A percentile compares a stretch with the other conserved stretches of the same genome.
Evolutionary conservation across 768 basidiomycete species (phyloP).

Genomic region (Gymnopilus dilepis): DNA sequence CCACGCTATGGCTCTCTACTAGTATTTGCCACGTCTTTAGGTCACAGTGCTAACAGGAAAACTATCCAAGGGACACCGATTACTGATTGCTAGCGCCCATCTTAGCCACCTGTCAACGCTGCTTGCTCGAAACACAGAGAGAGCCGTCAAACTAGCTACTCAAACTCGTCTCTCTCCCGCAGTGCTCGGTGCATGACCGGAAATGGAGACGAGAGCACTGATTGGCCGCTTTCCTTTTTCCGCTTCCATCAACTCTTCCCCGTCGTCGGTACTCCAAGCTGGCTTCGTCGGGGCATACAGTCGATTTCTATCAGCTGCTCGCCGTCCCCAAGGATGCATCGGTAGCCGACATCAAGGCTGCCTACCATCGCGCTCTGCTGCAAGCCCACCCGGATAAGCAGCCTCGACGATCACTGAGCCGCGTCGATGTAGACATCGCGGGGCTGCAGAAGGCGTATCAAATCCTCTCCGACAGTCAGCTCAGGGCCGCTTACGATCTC

Average conservation of each 20-base stretch:
- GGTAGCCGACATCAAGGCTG: constrained; percentile 62
- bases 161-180: not conserved
- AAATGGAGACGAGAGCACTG: not conserved
- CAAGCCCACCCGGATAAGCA: constrained; percentile 62
- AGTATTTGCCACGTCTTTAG: no score
- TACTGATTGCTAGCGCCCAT: not conserved
- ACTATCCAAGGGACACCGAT: no score
- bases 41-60: no score
- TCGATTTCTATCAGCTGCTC: constrained; percentile 69
- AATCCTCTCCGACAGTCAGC: constrained; percentile 56
- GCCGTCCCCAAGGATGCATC: constrained; percentile 55
- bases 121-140: not conserved
- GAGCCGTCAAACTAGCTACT: not conserved
- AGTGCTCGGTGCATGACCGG: not conserved
- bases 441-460: constrained; percentile 70
- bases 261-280: constrained; percentile 15
- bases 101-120: not conserved
- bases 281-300: constrained; percentile 21
- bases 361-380: constrained; percentile 70
- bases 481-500: constrained; percentile 58
- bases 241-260: not conserved
- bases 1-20: no score
- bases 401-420: constrained; percentile 14
- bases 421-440: constrained; percentile 59
- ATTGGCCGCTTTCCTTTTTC: not conserved